A percentile compares a stretch with the other conserved stretches of the same genome.
These are phyloP conservation scores for Phytophthora litchii DNA, from an alignment of 352 stramenopile species.

Conservation along the genomic window DNA sequence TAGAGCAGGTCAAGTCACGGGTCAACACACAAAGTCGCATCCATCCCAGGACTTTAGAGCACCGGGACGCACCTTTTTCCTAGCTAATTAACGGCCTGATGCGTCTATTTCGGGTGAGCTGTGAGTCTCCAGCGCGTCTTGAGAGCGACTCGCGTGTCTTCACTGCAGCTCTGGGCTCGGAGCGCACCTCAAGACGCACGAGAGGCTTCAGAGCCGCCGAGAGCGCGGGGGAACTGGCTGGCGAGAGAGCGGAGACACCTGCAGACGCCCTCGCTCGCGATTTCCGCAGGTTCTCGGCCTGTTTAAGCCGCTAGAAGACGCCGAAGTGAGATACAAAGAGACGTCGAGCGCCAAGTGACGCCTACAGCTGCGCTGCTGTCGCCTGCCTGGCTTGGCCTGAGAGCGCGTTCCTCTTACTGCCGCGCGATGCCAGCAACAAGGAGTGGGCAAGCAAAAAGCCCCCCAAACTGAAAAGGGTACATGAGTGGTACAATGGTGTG, in stretches of 20 bases:
- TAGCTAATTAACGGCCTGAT: slow-evolving; percentile 21
- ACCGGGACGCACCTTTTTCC: slow-evolving; percentile 29
- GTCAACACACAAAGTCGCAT: slow-evolving; percentile 1
- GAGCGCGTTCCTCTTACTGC: slow-evolving; percentile 24
- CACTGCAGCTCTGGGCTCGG: slow-evolving; percentile 10
- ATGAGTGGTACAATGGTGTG: slow-evolving; percentile 5
- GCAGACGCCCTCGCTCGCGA: slow-evolving; percentile 1
- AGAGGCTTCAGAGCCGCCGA: not conserved
- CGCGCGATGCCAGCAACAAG: slow-evolving; percentile 32
- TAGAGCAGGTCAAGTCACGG: slow-evolving; percentile 2
- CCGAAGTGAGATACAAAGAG: not conserved
- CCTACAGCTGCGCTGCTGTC: slow-evolving; percentile 5
- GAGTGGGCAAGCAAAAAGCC: slow-evolving; percentile 28
- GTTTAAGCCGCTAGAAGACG: slow-evolving; percentile 2
- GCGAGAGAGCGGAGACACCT: slow-evolving; percentile 19
- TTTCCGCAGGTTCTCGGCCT: not conserved
- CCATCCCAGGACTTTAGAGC: slow-evolving; percentile 1
- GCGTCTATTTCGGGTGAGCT: slow-evolving; percentile 30
- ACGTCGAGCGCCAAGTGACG: not conserved
- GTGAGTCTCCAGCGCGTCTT: slow-evolving; percentile 1
- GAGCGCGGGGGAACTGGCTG: slow-evolving; percentile 21
- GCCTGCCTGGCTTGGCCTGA: slow-evolving; percentile 12
- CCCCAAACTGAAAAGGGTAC: slow-evolving; percentile 11
- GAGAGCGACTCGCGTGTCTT: slow-evolving; percentile 6
- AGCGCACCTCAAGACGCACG: not conserved